Evolutionary conservation across 345 rosid species (phyloP).

Genomic region (Lenwebbia sp.): DNA sequence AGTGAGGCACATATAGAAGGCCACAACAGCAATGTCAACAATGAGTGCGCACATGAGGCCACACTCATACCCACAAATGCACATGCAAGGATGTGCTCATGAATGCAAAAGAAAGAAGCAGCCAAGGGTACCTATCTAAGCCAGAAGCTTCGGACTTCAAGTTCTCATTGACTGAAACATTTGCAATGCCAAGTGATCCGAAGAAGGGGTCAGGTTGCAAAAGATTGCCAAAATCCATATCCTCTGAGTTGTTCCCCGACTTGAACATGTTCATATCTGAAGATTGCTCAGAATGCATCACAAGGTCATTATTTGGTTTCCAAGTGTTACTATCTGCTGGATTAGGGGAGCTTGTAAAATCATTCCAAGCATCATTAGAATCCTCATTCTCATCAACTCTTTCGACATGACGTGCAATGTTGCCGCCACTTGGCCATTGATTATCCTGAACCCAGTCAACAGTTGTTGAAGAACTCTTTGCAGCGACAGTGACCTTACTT

Average conservation of each 20-base stretch:
- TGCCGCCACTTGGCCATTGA: slow-evolving; percentile 21
- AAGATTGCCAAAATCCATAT: slow-evolving; percentile 22
- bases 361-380: slow-evolving; percentile 57
- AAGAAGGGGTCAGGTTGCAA: slow-evolving; percentile 29
- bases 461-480: slow-evolving; percentile 18
- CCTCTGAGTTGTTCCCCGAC: slow-evolving; percentile 5
- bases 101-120: not conserved
- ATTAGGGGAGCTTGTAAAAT: slow-evolving; percentile 37
- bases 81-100: not conserved
- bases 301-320: slow-evolving; percentile 4
- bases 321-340: slow-evolving; percentile 7
- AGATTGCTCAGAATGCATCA: slow-evolving; percentile 8
- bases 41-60: not conserved
- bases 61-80: not conserved
- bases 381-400: slow-evolving; percentile 31
- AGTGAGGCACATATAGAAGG: not conserved
- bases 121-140: slow-evolving; percentile 26
- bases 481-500: slow-evolving; percentile 1
- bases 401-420: slow-evolving; percentile 8
- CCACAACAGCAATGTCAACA: not conserved
- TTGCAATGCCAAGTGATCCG: slow-evolving; percentile 14
- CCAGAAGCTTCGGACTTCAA: slow-evolving; percentile 23
- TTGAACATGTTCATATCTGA: slow-evolving; percentile 24
- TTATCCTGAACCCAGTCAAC: slow-evolving; percentile 20
- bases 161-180: slow-evolving; percentile 10